These are phyloP conservation scores for Blastocystis hominis DNA, from an alignment of 352 stramenopile species.

Conservation along the genomic window DNA sequence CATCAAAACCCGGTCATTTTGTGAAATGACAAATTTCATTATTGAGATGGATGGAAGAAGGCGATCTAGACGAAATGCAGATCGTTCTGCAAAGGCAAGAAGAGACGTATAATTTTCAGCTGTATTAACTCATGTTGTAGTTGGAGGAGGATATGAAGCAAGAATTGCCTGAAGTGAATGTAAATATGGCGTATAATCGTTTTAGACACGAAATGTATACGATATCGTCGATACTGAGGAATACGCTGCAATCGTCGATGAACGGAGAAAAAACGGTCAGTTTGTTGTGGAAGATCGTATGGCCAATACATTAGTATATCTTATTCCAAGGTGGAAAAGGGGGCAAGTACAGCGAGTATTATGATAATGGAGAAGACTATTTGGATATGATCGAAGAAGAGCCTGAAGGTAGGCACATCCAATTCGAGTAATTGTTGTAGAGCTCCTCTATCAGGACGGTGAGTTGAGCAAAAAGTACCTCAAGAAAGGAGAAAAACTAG, in stretches of 20 bases:
- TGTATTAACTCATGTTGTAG: constrained; percentile 15
- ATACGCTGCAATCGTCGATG: neutral
- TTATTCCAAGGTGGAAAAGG: neutral
- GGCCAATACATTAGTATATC: neutral
- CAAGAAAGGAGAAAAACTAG: constrained; percentile 8
- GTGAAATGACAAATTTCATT: neutral
- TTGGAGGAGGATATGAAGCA: constrained; percentile 53
- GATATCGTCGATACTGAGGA: neutral
- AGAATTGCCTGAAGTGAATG: neutral
- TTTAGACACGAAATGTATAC: constrained; percentile 51
- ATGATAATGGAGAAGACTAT: constrained; percentile 51
- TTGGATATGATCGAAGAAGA: neutral
- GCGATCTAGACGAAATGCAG: constrained; percentile 31
- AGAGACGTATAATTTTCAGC: neutral
- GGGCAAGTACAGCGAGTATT: neutral
- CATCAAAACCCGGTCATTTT: too few species aligned
- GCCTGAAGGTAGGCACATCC: neutral
- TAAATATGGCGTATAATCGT: neutral
- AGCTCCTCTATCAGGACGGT: constrained; percentile 9
- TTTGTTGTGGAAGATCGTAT: constrained; percentile 42
- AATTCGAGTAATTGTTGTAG: neutral
- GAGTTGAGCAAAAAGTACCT: constrained; percentile 25
- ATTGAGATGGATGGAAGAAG: constrained; percentile 22
- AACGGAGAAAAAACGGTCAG: constrained; percentile 14
- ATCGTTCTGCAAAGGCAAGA: constrained; percentile 23